Evolutionary conservation across 1,284 basidiomycete genomes (phyloP).

Genomic region (Ceratobasidium sp.): DNA sequence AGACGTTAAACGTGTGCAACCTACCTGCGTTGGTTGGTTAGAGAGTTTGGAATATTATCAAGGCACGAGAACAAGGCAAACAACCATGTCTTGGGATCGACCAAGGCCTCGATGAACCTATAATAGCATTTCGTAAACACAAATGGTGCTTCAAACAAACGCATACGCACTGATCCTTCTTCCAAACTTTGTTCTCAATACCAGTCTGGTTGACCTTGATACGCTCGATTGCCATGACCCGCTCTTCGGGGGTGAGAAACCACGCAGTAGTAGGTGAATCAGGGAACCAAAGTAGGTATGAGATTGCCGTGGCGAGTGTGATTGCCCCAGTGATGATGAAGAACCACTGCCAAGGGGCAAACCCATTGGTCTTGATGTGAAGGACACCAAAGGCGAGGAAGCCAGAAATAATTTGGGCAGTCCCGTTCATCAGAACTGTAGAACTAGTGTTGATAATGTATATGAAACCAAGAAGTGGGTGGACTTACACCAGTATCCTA

Average conservation of each 20-base stretch:
- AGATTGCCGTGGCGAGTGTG: conserved; percentile 44
- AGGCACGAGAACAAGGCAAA: conserved; percentile 55
- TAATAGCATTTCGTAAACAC: background rate
- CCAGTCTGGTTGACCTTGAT: conserved; percentile 50
- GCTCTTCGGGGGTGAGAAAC: conserved; percentile 50
- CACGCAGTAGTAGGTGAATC: conserved; percentile 48
- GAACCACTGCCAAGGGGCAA: conserved; percentile 48
- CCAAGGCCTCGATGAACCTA: conserved; percentile 52
- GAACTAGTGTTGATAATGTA: background rate
- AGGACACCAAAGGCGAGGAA: conserved; percentile 52
- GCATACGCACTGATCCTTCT: conserved; percentile 55
- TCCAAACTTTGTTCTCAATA: conserved; percentile 58
- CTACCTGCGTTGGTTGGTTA: conserved; percentile 41
- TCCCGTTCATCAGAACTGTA: conserved; percentile 37
- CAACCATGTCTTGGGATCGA: conserved; percentile 58
- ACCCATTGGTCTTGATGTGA: conserved; percentile 46
- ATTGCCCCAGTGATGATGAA: conserved; percentile 50
- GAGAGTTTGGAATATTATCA: conserved; percentile 39
- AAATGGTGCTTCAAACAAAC: background rate
- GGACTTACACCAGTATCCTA: conserved; percentile 47
- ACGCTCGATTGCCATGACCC: conserved; percentile 49
- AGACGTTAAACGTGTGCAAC: background rate
- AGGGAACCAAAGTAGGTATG: conserved; percentile 45
- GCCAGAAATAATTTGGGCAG: conserved; percentile 49
- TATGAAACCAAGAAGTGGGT: background rate